Base-by-base conservation (phyloP, 1,284 basidiomycete genomes). In the Apiotrichum akiyoshidainum region DNA sequence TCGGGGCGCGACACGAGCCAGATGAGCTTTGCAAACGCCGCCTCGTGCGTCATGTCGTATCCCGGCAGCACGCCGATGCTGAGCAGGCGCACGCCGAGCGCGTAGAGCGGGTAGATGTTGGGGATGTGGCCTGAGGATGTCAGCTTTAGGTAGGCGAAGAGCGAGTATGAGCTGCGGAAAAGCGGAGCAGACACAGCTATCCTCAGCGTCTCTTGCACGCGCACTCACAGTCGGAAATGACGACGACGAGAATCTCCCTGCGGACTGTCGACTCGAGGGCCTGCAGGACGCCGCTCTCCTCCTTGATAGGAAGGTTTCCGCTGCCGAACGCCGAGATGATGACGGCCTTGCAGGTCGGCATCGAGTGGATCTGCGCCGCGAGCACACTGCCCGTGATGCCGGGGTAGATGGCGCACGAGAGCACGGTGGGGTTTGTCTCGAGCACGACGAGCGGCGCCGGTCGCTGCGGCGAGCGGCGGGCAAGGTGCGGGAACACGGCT, bases 1-100 rank as follows among this genome's bases (percentile, higher is more conserved):
- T 73, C 72, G 37, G 68, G 60, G 37, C 68, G 61, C 16, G 65
- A 68, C 21, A 75, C 73, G 21, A 76, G 66, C 74, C 74, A 76
- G 9, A 71, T 60, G 7, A 75, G 66, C 62, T 76, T 76, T 2
- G 74, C 74, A 40, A 76, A 76, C 14, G 74, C 74, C 9, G 74
- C 74, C 63, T 76, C 74, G 68, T 76, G 74, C 39, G 73, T 76
- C 55, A 76, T 65, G 63, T 76, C 74, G 58, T 70, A 72, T 1
- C 73, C 74, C 14, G 74, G 74, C 40, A 74, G 55, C 5, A 76
- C 74, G 34, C 71, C 73, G 44, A 72, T 68, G 33, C 54, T 54
- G 35, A 76, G 63, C 22, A 76, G 59, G 8, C 67, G 70, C 46
- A 69, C 63, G 26, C 74, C 74, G 54, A 74, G 74, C 11, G 73